phyloP scores from a whole-genome alignment of 2,329 filamentous ascomycete genomes.

The Alternaria ethzedia region DNA sequence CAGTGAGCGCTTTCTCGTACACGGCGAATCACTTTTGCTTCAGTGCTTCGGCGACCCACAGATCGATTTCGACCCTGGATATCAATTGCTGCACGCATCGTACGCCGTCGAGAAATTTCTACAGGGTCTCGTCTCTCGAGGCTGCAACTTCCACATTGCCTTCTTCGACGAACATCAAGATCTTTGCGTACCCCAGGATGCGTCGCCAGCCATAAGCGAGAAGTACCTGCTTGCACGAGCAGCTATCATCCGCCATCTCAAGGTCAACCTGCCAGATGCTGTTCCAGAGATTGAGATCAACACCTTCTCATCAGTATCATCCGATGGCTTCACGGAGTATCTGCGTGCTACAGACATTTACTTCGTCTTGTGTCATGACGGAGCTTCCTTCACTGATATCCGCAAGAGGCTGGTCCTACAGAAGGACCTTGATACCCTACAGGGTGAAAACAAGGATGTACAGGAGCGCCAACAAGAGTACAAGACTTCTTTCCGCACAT shows the following conservation, averaged over 20 bases:
- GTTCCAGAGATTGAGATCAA: conserved; percentile 54
- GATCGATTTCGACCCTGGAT: conserved; percentile 70
- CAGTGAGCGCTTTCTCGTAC: conserved; percentile 73
- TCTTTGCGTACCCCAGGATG: conserved; percentile 61
- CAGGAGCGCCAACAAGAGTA: conserved; percentile 30
- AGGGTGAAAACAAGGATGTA: conserved; percentile 24
- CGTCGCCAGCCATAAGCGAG: conserved; percentile 38
- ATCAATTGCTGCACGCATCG: conserved; percentile 74
- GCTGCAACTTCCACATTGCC: conserved; percentile 73
- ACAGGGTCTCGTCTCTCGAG: conserved; percentile 63
- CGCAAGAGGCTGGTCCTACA: conserved; percentile 25
- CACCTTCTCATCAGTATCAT: conserved; percentile 57
- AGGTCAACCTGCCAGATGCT: conserved; percentile 49
- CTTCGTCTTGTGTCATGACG: conserved; percentile 74
- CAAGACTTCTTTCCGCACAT: conserved; percentile 48
- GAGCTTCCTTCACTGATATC: conserved; percentile 47
- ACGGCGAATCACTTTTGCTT: conserved; percentile 74
- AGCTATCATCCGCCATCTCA: conserved; percentile 69
- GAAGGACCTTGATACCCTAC: conserved; percentile 24
- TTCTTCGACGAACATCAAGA: conserved; percentile 68
- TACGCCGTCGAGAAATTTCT: conserved; percentile 73
- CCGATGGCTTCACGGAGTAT: conserved; percentile 62
- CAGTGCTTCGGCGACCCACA: conserved; percentile 67
- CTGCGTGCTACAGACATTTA: conserved; percentile 62
- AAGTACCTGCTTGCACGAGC: conserved; percentile 69